Base-by-base conservation (phyloP, 2,329 filamentous ascomycete genomes). In the Beauveria varroae region DNA sequence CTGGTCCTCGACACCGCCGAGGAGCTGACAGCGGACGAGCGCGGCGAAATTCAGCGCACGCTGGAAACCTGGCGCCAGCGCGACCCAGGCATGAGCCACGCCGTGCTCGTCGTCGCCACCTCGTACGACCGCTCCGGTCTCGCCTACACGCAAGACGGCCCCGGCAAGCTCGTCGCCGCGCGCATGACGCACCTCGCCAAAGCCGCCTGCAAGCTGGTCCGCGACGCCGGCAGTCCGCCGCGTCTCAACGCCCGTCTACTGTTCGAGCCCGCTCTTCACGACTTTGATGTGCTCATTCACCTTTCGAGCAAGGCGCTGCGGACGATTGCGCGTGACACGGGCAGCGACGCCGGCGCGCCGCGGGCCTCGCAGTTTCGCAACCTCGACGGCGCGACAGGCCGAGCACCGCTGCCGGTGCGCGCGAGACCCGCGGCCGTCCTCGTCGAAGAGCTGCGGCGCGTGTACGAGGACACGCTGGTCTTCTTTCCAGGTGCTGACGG, bases 221-320 rank as follows among this genome's bases (percentile, higher is more conserved):
- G 76, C 50, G 77, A 81, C 34, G 34, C 12, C 34, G 34, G 8
- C 70, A 83, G 40, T 69, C 82, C 24, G 30, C 30, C 10, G 28
- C 73, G 75, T 14, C 73, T 91, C 58, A 77, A 87, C 53, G 67
- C 72, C 3, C 44, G 66, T 2, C 63, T 66, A 28, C 79, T 98
- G 9, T 98, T 98, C 75, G 78, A 82, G n/a, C 80, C 88, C 3
- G 84, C 87, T 0, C 78, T 91, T 6, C 74, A 75, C 10, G 92
- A 96, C 65, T 99, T 93, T 72, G 91, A 98, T 71, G 88, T 98
- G 65, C 76, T 93, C n/a, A 78, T 99, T 60, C 84, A 88, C 69
- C 77, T 98, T 22, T 82, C 84, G 18, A 66, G 80, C 37, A 85
- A 82, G 65, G 76, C 76, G 55, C 71, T 83, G 50, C 78, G 77